phyloP scores from a whole-genome alignment of 2,329 filamentous ascomycete species.

The Immersiporthe knoxdaviesiana region DNA sequence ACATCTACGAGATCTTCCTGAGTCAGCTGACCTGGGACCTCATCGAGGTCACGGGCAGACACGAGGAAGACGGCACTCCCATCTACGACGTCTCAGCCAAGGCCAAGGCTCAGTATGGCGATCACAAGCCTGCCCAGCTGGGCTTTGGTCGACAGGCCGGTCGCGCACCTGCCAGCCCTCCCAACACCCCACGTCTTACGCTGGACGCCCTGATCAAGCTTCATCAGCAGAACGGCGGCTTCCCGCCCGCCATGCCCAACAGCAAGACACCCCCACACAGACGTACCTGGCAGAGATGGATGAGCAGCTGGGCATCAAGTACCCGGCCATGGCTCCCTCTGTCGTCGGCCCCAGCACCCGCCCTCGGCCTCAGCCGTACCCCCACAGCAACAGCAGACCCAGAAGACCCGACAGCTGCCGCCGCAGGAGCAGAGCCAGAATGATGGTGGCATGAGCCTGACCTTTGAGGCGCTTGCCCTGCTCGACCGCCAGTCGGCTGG shows the following conservation, averaged over 20 bases:
- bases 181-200: constrained; percentile 6
- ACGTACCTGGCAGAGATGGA: not conserved
- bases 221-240: not conserved
- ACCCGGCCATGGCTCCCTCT: not conserved
- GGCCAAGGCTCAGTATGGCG: constrained; percentile 32
- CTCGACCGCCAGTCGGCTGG: not conserved
- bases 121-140: constrained; percentile 11
- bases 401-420: not conserved
- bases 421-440: not conserved
- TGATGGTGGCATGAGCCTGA: not conserved
- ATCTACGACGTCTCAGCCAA: constrained; percentile 37
- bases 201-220: constrained; percentile 2
- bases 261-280: not conserved
- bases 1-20: constrained; percentile 44
- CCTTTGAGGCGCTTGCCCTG: not conserved
- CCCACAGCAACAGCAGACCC: not conserved
- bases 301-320: not conserved
- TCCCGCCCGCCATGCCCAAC: not conserved
- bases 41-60: constrained; percentile 39
- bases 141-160: not conserved
- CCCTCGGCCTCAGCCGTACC: not conserved
- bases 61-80: constrained; percentile 40
- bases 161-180: not conserved
- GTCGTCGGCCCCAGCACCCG: not conserved
- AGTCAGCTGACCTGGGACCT: constrained; percentile 46